Evolutionary conservation across 345 rosid genomes (phyloP), one percentile per base, ranked within the genome.

Genomic region (Firmiana major): DNA sequence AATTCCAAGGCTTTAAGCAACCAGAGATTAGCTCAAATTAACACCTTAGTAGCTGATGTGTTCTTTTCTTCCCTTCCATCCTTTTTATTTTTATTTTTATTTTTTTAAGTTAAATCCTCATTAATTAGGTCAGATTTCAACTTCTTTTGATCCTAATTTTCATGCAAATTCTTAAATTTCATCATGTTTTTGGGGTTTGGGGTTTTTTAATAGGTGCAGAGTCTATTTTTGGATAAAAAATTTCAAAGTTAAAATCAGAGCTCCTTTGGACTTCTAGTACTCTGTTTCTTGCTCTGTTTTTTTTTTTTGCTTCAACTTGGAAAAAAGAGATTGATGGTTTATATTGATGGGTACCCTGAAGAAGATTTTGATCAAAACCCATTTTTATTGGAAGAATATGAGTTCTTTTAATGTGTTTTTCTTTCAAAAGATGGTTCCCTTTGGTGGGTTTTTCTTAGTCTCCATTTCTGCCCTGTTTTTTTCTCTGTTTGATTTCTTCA

Each of bases 1-100:
- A 84, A 85, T 79, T 80, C 87, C 80, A 22, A 82, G 86, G 88
- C 81, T 87, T 87, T 84, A 89, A 91, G 93, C 87, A 85, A 88
- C 83, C 87, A 1, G 55, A 78, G 80, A 79, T 78, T 79, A 81
- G 86, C 84, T 79, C 87, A 46, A 74, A 76, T 28, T 24, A 62
- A 11, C 75, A 28, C 42, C 55, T 36, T 80, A 71, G 89, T 84
- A 58, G 98, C 85, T 93, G 83, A 77, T 79, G 83, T 73, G 94
- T 92, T 87, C 85, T 85, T 90, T 88, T 92, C 98, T 81, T 82
- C 57, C 0, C 34, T 31, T 31, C 34, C 34, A 31, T n/a, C n/a
- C n/a, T n/a, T n/a, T n/a, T n/a, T n/a, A n/a, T n/a, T n/a, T n/a
- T n/a, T n/a, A n/a, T n/a, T n/a, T n/a, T n/a, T n/a, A n/a, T n/a